Percentiles rank a stretch among this genome's conserved stretches.
phyloP scores from a whole-genome alignment of 176 grass and related monocot genomes.

The Bonia amplexicaulis region DNA sequence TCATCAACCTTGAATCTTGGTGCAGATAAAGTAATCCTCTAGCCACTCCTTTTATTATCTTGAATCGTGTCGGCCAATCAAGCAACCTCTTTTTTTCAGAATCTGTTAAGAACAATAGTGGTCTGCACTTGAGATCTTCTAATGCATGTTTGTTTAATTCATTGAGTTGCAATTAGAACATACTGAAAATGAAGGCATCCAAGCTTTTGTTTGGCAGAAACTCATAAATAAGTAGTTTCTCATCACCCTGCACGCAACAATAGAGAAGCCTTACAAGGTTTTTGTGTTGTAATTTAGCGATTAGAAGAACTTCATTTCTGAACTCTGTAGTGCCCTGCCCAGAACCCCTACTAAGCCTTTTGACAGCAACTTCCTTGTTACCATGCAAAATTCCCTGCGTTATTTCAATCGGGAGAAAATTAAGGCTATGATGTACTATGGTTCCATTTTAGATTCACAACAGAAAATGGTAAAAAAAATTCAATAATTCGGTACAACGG shows the following conservation, averaged over 20 bases:
- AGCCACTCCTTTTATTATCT: constrained; percentile 46
- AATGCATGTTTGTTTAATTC: not conserved
- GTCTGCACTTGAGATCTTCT: not conserved
- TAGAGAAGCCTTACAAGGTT: constrained; percentile 31
- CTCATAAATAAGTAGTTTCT: constrained; percentile 40
- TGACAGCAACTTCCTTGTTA: constrained; percentile 37
- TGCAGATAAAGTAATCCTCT: constrained; percentile 55
- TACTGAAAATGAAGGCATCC: constrained; percentile 27
- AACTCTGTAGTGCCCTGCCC: constrained; percentile 34
- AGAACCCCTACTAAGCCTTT: constrained; percentile 38
- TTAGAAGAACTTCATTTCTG: constrained; percentile 22
- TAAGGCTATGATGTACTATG: no score
- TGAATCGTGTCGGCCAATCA: constrained; percentile 37
- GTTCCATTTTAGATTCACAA: no score
- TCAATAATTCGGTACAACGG: no score
- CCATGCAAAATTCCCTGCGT: no score
- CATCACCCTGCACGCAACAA: constrained; percentile 26
- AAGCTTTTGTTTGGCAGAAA: constrained; percentile 30
- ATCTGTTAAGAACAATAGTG: constrained; percentile 6
- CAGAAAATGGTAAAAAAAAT: no score
- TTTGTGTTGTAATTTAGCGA: constrained; percentile 32
- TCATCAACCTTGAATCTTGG: constrained; percentile 50
- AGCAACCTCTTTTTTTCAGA: not conserved
- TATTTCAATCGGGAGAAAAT: no score
- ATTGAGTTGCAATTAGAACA: not conserved